These are phyloP conservation scores for Pythium sukuiense DNA, from an alignment of 352 stramenopile species.

Conservation along the genomic window DNA sequence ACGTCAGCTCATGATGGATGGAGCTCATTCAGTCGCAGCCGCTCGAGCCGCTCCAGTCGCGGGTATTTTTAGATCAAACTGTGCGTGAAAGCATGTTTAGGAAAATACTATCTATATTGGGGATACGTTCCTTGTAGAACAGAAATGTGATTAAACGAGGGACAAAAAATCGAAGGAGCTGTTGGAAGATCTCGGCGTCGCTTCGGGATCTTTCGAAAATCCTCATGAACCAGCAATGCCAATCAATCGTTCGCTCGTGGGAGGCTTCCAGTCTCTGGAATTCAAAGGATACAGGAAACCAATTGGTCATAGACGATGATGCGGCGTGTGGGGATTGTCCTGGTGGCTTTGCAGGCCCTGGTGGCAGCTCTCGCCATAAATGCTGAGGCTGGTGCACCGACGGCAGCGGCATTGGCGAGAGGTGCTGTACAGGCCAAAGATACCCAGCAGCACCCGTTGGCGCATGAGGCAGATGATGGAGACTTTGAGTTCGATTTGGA, in stretches of 20 bases:
- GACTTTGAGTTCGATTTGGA: slow-evolving; percentile 31
- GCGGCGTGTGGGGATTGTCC: neutral
- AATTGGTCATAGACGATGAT: neutral
- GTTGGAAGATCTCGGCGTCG: neutral
- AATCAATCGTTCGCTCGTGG: neutral
- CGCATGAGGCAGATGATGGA: slow-evolving; percentile 17
- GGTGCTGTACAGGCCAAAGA: neutral
- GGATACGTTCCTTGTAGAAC: neutral
- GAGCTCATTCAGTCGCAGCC: too few species aligned
- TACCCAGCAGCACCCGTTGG: slow-evolving; percentile 1
- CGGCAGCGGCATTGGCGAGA: neutral
- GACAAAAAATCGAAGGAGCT: neutral
- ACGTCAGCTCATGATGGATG: neutral
- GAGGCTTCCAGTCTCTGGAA: neutral
- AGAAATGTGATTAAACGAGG: neutral
- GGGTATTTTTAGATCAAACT: neutral
- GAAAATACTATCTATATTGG: neutral
- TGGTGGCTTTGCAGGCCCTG: neutral
- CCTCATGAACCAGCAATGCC: neutral
- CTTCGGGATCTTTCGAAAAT: slow-evolving; percentile 4
- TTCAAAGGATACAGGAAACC: neutral
- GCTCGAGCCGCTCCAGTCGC: too few species aligned
- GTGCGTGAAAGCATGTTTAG: too few species aligned
- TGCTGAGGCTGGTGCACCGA: neutral
- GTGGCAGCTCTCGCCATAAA: neutral